Percentiles rank a stretch among this genome's conserved stretches.
These are phyloP conservation scores for Skeletonema tropicum DNA, from an alignment of 108 stramenopile species.

Conservation along the genomic window DNA sequence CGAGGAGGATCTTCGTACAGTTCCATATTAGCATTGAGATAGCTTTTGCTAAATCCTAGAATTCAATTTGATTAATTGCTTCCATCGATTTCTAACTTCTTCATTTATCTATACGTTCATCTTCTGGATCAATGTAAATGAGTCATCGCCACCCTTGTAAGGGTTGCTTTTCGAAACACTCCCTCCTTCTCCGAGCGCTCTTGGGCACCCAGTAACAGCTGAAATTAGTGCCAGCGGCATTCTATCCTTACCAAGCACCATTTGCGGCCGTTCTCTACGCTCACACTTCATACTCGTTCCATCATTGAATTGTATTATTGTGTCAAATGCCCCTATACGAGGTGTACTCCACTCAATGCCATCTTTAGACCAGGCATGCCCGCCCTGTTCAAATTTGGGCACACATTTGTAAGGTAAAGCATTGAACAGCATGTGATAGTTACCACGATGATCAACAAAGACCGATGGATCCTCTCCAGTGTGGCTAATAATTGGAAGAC, in stretches of 20 bases:
- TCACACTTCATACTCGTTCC: constrained; percentile 38
- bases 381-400: constrained; percentile 43
- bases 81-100: too few relatives aligned
- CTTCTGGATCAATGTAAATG: constrained; percentile 33
- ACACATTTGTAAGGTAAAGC: constrained; percentile 40
- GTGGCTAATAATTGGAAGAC: constrained; percentile 27
- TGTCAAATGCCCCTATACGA: constrained; percentile 41
- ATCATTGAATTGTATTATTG: constrained; percentile 32
- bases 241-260: constrained; percentile 28
- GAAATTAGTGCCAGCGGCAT: constrained; percentile 33
- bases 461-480: constrained; percentile 49
- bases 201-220: constrained; percentile 37
- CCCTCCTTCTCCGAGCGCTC: constrained; percentile 12
- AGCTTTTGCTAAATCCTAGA: not conserved
- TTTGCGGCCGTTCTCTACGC: constrained; percentile 40
- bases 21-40: not conserved
- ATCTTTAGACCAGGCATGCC: constrained; percentile 45
- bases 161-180: not conserved
- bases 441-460: constrained; percentile 41
- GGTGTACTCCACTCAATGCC: constrained; percentile 33
- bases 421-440: constrained; percentile 49
- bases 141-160: constrained; percentile 40
- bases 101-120: not conserved
- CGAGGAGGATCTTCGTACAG: not conserved
- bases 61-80: not conserved